Conservation (phyloP, 257 asterid genomes). For the Penstemon eatonii region DNA sequence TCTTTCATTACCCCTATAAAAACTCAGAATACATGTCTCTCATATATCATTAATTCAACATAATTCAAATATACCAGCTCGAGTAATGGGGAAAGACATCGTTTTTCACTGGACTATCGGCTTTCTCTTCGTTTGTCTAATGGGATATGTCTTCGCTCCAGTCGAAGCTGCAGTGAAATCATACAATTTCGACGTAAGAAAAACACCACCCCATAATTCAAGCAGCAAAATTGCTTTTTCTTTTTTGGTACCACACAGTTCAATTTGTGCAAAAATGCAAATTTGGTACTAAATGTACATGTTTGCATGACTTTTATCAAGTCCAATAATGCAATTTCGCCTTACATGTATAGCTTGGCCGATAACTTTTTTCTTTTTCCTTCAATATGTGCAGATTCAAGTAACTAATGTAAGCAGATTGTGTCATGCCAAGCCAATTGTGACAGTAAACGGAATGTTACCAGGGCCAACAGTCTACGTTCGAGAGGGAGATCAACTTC, state of each 20-base stretch:
- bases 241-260: background rate
- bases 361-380: too few relatives aligned
- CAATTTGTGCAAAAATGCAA: too few relatives aligned
- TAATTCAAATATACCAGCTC: background rate
- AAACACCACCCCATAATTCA: too few relatives aligned
- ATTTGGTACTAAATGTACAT: too few relatives aligned
- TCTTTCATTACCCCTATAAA: slow-evolving; percentile 28
- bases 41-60: background rate
- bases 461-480: slow-evolving; percentile 63
- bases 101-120: background rate
- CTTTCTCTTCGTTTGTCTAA: slow-evolving; percentile 23
- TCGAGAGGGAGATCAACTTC: slow-evolving; percentile 54
- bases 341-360: background rate
- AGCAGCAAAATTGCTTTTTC: background rate
- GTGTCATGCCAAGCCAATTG: slow-evolving; percentile 55
- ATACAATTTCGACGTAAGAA: slow-evolving; percentile 40
- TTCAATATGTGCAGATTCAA: slow-evolving; percentile 36
- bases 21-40: background rate
- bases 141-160: slow-evolving; percentile 25
- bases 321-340: background rate
- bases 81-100: slow-evolving; percentile 24
- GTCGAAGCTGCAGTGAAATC: slow-evolving; percentile 40
- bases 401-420: slow-evolving; percentile 47
- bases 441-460: slow-evolving; percentile 54
- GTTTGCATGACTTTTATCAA: too few relatives aligned